These are phyloP conservation scores for Saccharomycopsis fermentans DNA, from an alignment of 805 yeast species.

Conservation along the genomic window DNA sequence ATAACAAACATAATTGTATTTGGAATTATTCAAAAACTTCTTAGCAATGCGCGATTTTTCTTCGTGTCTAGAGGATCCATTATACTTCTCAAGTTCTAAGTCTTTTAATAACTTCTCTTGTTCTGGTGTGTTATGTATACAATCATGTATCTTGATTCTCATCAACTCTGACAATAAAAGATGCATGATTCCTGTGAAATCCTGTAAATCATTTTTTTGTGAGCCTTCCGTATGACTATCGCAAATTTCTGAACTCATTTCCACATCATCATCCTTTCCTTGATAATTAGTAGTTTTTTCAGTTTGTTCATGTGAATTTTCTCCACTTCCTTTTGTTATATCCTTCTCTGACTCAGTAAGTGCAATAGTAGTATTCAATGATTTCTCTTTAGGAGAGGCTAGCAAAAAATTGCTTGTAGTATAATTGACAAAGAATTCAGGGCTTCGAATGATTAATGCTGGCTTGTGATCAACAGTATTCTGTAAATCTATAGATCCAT, in stretches of 20 bases:
- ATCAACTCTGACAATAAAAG: slow-evolving; percentile 56
- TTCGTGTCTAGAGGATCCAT: slow-evolving; percentile 19
- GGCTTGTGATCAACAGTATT: slow-evolving; percentile 40
- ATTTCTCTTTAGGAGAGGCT: slow-evolving; percentile 20
- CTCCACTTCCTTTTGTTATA: neutral
- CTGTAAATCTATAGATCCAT: slow-evolving; percentile 34
- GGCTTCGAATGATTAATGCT: slow-evolving; percentile 36
- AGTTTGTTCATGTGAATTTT: neutral
- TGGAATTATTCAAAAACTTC: slow-evolving; percentile 37
- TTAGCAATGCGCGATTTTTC: slow-evolving; percentile 21
- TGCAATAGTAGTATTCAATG: slow-evolving; percentile 5
- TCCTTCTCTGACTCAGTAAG: slow-evolving; percentile 13
- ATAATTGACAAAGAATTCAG: slow-evolving; percentile 30
- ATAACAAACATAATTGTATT: slow-evolving; percentile 58
- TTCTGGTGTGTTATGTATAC: slow-evolving; percentile 22
- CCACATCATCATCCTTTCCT: slow-evolving; percentile 24
- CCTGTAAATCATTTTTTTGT: slow-evolving; percentile 12
- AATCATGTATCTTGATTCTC: slow-evolving; percentile 30
- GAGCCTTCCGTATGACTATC: slow-evolving; percentile 20
- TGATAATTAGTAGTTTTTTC: slow-evolving; percentile 11
- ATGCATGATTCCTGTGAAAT: slow-evolving; percentile 49
- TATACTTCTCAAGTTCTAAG: slow-evolving; percentile 11
- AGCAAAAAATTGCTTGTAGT: slow-evolving; percentile 27
- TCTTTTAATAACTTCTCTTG: slow-evolving; percentile 18
- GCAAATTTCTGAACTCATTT: slow-evolving; percentile 20